Base-by-base conservation (phyloP, 1,284 basidiomycete species). In the Leccinum fuscescens region DNA sequence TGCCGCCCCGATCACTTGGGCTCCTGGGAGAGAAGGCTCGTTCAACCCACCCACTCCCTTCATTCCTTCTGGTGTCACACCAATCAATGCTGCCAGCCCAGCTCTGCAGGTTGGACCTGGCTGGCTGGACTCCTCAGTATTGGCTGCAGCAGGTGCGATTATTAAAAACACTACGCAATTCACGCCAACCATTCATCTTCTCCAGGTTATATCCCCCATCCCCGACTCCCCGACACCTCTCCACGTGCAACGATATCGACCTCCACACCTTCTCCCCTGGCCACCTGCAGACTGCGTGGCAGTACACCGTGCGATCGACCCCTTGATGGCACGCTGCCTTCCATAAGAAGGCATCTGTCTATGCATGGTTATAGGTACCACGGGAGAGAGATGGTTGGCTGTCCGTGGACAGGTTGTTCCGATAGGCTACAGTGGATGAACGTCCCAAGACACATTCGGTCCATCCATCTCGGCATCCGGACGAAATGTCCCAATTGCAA, bases 381-480 rank as follows among this genome's bases (percentile, higher is more conserved):
- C 8, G 51, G 37, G 11, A 62, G 39, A 46, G 50, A 54, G 24
- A 14, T n/a, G 22, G 39, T 62, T 22, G 42, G 39, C 14, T 63
- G 64, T 22, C 64, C 64, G 11, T 65, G 61, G 64, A 39, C 14
- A 44, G 57, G 62, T 24, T 65, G 64, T 20, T 29, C 33, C 29
- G 42, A 57, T 6, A 48, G 15, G 15, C 24, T 65, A 15, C 54
- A 42, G n/a, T 65, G 61, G 61, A 64, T 66, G 61, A 65, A 58
- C 27, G 31, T 65, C 17, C 64, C 61, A 12, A 64, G 64, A 52
- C 64, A 66, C 4, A 49, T 65, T 50, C 58, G 56, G 14, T 66
- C 61, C 15, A 42, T 57, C 17, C 56, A 66, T 22, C 56, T 66
- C 14, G 51, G 58, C 8, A 48, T 63, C 46, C 48, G 53, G 33